Evolutionary conservation across 148 eudicot species (phyloP).

Genomic region (Silene conica): DNA sequence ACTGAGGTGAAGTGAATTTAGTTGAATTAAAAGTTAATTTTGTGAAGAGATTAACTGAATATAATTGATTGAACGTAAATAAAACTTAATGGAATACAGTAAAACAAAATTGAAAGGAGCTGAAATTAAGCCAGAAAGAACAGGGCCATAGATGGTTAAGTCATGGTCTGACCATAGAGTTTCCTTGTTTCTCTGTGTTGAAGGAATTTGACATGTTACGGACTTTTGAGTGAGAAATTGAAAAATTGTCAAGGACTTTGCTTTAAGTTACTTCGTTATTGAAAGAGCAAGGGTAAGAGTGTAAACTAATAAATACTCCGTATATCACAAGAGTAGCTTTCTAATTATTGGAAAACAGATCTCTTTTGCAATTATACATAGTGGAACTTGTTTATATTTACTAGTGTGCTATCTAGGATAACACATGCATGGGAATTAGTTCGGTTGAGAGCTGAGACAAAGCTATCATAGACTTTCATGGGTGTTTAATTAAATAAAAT

Average conservation of each 20-base stretch:
- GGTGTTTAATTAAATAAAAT: too few relatives aligned
- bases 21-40: too few relatives aligned
- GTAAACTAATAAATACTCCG: background rate
- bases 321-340: background rate
- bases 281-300: background rate
- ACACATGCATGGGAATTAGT: background rate
- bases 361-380: background rate
- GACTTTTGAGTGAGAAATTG: background rate
- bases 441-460: background rate
- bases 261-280: background rate
- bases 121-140: too few relatives aligned
- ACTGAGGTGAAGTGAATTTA: too few relatives aligned
- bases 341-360: background rate
- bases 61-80: too few relatives aligned
- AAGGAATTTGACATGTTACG: background rate
- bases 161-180: background rate
- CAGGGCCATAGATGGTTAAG: background rate
- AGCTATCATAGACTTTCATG: background rate
- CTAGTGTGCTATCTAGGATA: too few relatives aligned
- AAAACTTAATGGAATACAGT: too few relatives aligned
- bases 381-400: background rate
- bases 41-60: too few relatives aligned
- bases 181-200: background rate
- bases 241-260: background rate
- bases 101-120: too few relatives aligned